Evolutionary conservation across 108 stramenopile species (phyloP).

Genomic region (Epipyxis sp.): DNA sequence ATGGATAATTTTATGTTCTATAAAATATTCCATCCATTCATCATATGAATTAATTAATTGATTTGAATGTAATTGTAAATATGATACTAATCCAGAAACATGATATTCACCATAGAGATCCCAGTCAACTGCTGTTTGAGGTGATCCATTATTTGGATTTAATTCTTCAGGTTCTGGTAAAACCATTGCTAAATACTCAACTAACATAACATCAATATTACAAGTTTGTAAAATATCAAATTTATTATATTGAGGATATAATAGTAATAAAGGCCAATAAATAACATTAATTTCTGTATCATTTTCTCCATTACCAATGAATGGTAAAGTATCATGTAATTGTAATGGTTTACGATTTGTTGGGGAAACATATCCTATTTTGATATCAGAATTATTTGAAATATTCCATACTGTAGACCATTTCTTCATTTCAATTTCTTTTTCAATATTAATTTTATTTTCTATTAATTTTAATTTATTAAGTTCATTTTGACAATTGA

Average conservation of each 20-base stretch:
- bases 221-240: background rate
- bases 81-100: background rate
- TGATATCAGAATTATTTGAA: background rate
- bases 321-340: background rate
- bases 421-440: background rate
- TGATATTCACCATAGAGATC: background rate
- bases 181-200: background rate
- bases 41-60: background rate
- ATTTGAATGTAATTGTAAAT: background rate
- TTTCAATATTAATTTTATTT: background rate
- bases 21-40: background rate
- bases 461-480: background rate
- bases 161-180: constrained; percentile 1
- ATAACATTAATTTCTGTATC: background rate
- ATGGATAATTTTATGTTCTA: constrained; percentile 1
- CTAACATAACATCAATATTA: constrained; percentile 10
- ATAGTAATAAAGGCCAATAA: background rate
- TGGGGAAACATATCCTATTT: background rate
- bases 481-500: background rate
- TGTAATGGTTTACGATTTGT: constrained; percentile 4
- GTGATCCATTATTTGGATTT: background rate
- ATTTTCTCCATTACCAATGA: background rate
- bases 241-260: constrained; percentile 18
- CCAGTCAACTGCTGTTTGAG: background rate
- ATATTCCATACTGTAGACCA: background rate